These are phyloP conservation scores for Boechera divaricarpa DNA, from an alignment of 345 rosid species.

Conservation along the genomic window DNA sequence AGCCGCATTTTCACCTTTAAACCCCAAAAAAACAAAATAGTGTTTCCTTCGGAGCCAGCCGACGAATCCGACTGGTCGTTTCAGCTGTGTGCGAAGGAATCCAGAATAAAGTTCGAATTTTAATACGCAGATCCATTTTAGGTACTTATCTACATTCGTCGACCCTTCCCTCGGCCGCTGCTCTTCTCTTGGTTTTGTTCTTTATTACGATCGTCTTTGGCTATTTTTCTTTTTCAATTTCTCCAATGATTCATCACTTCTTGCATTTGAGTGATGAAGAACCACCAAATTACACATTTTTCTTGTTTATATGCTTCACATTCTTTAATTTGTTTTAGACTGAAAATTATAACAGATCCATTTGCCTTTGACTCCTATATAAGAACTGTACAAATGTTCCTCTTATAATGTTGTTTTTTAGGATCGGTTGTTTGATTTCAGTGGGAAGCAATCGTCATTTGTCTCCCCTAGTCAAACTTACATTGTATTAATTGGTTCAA, in stretches of 20 bases:
- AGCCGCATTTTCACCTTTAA: conserved; percentile 32
- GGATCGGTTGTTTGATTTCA: not conserved
- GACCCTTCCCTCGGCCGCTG: not conserved
- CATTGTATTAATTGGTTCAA: not conserved
- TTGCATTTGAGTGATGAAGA: conserved; percentile 24
- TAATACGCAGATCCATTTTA: conserved; percentile 7
- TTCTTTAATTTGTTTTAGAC: not conserved
- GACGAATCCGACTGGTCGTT: conserved; percentile 36
- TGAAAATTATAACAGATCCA: conserved; percentile 15
- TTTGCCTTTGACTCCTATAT: conserved; percentile 9
- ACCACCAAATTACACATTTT: conserved; percentile 1
- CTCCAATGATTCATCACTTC: conserved; percentile 6
- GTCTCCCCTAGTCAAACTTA: conserved; percentile 19
- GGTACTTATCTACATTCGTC: conserved; percentile 26
- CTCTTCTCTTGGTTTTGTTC: conserved; percentile 6
- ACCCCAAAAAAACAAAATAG: not conserved
- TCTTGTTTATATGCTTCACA: not conserved
- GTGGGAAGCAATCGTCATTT: not conserved
- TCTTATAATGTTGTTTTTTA: conserved; percentile 2
- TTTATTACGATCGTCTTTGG: conserved; percentile 16
- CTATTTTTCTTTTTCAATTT: not conserved
- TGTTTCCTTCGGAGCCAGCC: conserved; percentile 32
- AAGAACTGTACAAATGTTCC: not conserved
- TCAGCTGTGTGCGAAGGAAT: conserved; percentile 36
- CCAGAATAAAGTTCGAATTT: not conserved